phyloP scores from a whole-genome alignment of 2,329 filamentous ascomycete genomes.

The Fusarium caatingaense region DNA sequence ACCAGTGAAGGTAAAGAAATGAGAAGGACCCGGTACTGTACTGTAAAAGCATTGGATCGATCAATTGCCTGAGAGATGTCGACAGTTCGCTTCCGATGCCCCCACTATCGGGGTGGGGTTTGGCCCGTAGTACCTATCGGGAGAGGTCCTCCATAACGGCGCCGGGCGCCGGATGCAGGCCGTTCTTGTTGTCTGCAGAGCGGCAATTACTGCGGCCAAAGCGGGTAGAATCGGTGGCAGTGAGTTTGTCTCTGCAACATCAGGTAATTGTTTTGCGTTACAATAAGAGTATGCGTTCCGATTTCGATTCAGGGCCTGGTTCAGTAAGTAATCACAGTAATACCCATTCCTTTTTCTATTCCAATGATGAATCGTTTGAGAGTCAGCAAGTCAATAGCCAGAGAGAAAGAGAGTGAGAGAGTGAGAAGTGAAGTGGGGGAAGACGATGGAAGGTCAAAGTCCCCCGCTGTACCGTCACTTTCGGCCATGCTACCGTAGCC shows the following conservation, averaged over 20 bases:
- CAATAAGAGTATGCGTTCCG: not conserved
- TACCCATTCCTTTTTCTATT: not conserved
- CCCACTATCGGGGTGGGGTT: slow-evolving; percentile 42
- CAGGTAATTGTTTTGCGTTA: not conserved
- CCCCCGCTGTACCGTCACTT: slow-evolving; percentile 4
- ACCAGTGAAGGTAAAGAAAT: slow-evolving; percentile 15
- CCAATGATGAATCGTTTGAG: not conserved
- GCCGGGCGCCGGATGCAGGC: slow-evolving; percentile 40
- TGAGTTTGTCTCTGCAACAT: not conserved
- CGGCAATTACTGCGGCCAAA: slow-evolving; percentile 18
- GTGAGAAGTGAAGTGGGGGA: slow-evolving; percentile 19
- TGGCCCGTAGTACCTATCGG: slow-evolving; percentile 43
- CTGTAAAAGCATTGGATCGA: slow-evolving; percentile 5
- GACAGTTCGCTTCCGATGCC: slow-evolving; percentile 33
- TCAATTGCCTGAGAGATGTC: slow-evolving; percentile 8
- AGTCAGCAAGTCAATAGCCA: not conserved
- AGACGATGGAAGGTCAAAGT: slow-evolving; percentile 33
- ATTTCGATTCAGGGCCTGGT: not conserved
- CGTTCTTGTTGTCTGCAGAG: slow-evolving; percentile 19
- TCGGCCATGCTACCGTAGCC: slow-evolving; percentile 10
- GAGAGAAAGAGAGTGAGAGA: not conserved
- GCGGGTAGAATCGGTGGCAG: slow-evolving; percentile 38
- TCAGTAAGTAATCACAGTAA: not conserved
- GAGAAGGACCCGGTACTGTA: slow-evolving; percentile 11
- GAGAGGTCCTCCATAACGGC: slow-evolving; percentile 42